Evolutionary conservation across 352 stramenopile genomes (phyloP), one percentile per base, ranked within the genome.

Genomic region (Pythium catenulatum): DNA sequence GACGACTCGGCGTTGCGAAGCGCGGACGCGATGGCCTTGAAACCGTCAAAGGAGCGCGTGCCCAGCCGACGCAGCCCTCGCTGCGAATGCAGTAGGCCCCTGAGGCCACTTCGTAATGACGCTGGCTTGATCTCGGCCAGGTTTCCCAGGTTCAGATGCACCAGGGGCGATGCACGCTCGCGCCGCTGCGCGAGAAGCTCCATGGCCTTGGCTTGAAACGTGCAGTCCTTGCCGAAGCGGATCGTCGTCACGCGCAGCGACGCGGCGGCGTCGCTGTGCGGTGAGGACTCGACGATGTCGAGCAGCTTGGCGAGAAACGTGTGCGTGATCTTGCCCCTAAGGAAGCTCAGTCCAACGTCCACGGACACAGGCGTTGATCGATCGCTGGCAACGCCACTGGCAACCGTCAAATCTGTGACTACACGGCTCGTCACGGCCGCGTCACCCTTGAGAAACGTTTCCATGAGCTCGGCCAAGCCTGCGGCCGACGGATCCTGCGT

Each of bases 341-440:
- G 19, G n/a, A 80, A 80, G 45, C 56, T 80, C 27, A 80, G 46
- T 32, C 56, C 54, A 63, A 82, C 34, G 7, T 82, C 74, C 17
- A 82, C 45, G 4, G 27, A 34, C 3, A 32, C 19, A 6, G n/a
- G n/a, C n/a, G n/a, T n/a, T n/a, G n/a, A n/a, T n/a, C n/a, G n/a
- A n/a, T n/a, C n/a, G n/a, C n/a, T n/a, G n/a, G n/a, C n/a, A n/a
- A n/a, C n/a, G n/a, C n/a, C n/a, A n/a, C n/a, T n/a, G n/a, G n/a
- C n/a, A n/a, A n/a, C n/a, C n/a, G n/a, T n/a, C n/a, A n/a, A n/a
- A n/a, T n/a, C 54, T 30, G 15, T 45, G 21, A 32, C 11, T 13
- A 50, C 32, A 7, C 37, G n/a, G n/a, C 13, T 52, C 8, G 23
- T 19, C 8, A 45, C 56, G 39, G 30, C 68, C 6, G 30, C 54